Evolutionary conservation across 768 basidiomycete genomes (phyloP).

Genomic region (Hirschioporus abietinus): DNA sequence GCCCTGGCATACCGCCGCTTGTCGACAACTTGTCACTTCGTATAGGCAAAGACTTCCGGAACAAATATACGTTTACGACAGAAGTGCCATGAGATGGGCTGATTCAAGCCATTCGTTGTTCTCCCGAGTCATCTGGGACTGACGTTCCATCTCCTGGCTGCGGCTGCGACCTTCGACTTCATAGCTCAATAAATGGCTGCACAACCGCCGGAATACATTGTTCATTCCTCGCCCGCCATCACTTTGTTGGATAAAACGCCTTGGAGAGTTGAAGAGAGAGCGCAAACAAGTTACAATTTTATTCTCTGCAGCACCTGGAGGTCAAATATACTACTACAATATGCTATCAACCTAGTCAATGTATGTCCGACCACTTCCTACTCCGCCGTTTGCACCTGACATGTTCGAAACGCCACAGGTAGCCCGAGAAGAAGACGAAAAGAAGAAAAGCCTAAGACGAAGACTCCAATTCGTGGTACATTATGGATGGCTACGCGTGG

Average conservation of each 20-base stretch:
- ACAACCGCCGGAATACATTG: conserved; percentile 15
- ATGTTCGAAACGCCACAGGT: not conserved
- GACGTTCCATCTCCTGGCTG: too few relatives aligned
- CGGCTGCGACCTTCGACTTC: too few relatives aligned
- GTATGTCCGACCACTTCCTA: conserved; percentile 71
- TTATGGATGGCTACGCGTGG: conserved; percentile 88
- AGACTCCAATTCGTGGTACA: conserved; percentile 80
- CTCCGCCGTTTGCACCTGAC: conserved; percentile 9
- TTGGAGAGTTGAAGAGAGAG: conserved; percentile 45
- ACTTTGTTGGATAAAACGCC: conserved; percentile 85
- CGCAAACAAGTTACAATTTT: not conserved
- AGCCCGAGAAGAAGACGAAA: conserved; percentile 53
- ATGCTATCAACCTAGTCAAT: conserved; percentile 77
- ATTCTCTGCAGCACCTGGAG: conserved; percentile 52
- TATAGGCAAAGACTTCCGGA: too few relatives aligned
- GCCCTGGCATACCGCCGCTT: too few relatives aligned
- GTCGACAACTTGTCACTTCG: too few relatives aligned
- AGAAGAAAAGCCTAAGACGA: conserved; percentile 85
- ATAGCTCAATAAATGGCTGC: too few relatives aligned
- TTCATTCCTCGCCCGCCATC: conserved; percentile 59
- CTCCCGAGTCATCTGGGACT: too few relatives aligned
- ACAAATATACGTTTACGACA: too few relatives aligned
- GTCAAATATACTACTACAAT: conserved; percentile 84
- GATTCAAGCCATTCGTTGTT: too few relatives aligned
- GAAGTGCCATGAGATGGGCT: too few relatives aligned